phyloP scores from a whole-genome alignment of 2,329 filamentous ascomycete species.

The Orbilia ellipsospora region DNA sequence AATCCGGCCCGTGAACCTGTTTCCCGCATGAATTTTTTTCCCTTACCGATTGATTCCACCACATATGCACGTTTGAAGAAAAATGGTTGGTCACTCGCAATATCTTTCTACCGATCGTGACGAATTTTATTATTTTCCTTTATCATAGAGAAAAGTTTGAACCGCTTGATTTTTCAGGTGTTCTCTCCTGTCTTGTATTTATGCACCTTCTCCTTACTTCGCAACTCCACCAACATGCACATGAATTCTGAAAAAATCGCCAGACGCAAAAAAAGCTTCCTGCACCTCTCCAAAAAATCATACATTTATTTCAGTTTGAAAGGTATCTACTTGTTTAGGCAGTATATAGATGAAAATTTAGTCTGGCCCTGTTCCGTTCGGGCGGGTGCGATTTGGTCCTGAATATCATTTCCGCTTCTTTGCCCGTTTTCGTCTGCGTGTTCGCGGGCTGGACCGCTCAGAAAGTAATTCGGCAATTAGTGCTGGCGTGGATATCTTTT shows the following conservation, averaged over 20 bases:
- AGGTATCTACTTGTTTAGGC: neutral
- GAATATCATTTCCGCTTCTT: slow-evolving; percentile 43
- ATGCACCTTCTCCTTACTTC: slow-evolving; percentile 26
- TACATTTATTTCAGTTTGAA: neutral
- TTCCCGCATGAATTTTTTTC: slow-evolving; percentile 13
- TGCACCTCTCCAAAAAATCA: neutral
- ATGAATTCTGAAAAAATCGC: neutral
- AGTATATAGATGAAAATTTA: neutral
- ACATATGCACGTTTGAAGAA: neutral
- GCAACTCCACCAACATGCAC: slow-evolving; percentile 30
- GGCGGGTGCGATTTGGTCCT: slow-evolving; percentile 3
- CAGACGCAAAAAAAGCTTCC: neutral
- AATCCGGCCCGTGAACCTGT: slow-evolving; percentile 50
- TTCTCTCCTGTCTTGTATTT: slow-evolving; percentile 37
- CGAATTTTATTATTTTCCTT: slow-evolving; percentile 20
- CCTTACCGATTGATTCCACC: slow-evolving; percentile 28
- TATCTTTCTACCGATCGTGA: slow-evolving; percentile 25
- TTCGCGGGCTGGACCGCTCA: neutral
- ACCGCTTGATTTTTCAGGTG: neutral
- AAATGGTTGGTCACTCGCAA: slow-evolving; percentile 10
- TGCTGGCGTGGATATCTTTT: neutral
- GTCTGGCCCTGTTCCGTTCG: neutral
- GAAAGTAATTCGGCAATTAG: slow-evolving; percentile 19
- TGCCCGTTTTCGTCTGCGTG: slow-evolving; percentile 19
- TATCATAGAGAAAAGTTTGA: slow-evolving; percentile 38